Conservation (phyloP, 768 basidiomycete genomes). For the Termitomyces sp. region DNA sequence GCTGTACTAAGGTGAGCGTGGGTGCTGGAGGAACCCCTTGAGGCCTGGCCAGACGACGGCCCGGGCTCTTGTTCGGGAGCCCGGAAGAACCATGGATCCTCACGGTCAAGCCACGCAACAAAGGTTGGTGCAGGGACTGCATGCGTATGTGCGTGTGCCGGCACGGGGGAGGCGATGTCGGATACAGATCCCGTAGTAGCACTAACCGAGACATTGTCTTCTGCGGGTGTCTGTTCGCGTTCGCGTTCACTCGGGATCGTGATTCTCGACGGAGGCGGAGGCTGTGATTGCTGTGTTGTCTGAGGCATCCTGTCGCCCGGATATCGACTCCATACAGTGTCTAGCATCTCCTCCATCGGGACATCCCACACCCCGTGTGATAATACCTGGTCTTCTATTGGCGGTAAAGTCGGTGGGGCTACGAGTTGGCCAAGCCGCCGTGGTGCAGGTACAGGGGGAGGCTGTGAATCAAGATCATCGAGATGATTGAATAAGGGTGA, state of each 20-base stretch:
- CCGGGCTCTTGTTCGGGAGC: background rate
- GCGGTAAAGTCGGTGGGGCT: conserved; percentile 10
- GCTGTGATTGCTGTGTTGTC: background rate
- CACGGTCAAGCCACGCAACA: background rate
- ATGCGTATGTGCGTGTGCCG: background rate
- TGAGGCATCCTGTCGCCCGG: background rate
- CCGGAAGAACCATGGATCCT: background rate
- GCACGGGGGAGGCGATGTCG: background rate
- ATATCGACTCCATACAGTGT: background rate
- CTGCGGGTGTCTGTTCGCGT: background rate
- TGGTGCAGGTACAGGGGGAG: background rate
- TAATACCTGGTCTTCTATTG: conserved; percentile 6
- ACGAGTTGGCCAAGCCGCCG: background rate
- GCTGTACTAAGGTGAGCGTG: too few relatives aligned
- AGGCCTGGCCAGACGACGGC: background rate
- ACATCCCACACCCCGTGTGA: background rate
- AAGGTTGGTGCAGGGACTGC: background rate
- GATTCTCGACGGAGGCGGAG: background rate
- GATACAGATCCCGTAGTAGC: background rate
- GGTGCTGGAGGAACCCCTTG: background rate
- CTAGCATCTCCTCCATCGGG: conserved; percentile 3
- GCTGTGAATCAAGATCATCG: conserved; percentile 1
- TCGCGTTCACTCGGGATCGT: background rate
- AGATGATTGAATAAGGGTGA: conserved; percentile 12
- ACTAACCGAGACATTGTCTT: background rate